phyloP scores from a whole-genome alignment of 2,329 filamentous ascomycete species.

The Chaetomium sp. region DNA sequence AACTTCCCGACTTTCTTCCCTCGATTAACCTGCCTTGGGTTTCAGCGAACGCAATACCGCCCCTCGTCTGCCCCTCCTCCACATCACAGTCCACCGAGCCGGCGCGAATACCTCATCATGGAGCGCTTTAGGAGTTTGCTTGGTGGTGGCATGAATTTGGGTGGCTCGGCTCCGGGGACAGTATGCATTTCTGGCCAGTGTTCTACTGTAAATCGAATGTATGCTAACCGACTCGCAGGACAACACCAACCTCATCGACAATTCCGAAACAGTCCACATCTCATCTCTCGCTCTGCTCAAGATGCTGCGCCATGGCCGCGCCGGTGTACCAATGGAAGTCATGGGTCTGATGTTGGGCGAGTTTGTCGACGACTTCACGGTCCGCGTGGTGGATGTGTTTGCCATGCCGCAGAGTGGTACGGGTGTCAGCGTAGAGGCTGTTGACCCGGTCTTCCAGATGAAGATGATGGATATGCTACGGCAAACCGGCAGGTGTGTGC shows the following conservation, averaged over 20 bases:
- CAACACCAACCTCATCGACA: slow-evolving; percentile 87
- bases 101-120: slow-evolving; percentile 45
- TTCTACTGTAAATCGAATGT: neutral
- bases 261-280: slow-evolving; percentile 98
- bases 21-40: neutral
- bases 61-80: neutral
- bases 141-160: slow-evolving; percentile 63
- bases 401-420: slow-evolving; percentile 99
- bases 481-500: slow-evolving; percentile 81
- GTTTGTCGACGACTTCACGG: slow-evolving; percentile 98
- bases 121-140: slow-evolving; percentile 89
- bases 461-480: slow-evolving; percentile 99
- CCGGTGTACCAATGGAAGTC: slow-evolving; percentile 98
- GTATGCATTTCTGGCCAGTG: slow-evolving; percentile 38
- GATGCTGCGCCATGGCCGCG: slow-evolving; percentile 96
- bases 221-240: slow-evolving; percentile 52
- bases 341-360: slow-evolving; percentile 99
- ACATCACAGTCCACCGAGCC: neutral
- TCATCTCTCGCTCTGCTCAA: slow-evolving; percentile 94
- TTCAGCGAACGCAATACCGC: neutral
- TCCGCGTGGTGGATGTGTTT: slow-evolving; percentile 96
- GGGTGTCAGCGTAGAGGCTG: slow-evolving; percentile 94
- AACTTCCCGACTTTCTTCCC: neutral
- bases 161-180: slow-evolving; percentile 50
- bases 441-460: slow-evolving; percentile 97